Evolutionary conservation across 2,329 filamentous ascomycete species (phyloP).

Genomic region (Rhynchosporium graminicola): DNA sequence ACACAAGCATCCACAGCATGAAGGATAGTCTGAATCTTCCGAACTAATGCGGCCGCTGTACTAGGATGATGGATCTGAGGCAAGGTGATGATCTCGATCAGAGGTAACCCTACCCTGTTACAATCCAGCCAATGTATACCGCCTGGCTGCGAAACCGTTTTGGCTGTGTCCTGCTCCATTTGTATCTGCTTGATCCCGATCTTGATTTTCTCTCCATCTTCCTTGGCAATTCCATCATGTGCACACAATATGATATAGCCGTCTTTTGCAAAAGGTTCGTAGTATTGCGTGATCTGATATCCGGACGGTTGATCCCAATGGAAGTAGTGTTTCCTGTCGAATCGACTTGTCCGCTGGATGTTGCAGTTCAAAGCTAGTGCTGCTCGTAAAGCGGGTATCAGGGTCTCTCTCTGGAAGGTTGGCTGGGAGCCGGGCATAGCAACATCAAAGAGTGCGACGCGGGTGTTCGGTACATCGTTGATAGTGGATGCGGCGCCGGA

Average conservation of each 20-base stretch:
- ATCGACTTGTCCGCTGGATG: constrained; percentile 75
- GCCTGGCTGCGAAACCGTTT: constrained; percentile 78
- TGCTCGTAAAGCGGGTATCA: constrained; percentile 88
- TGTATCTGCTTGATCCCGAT: constrained; percentile 93
- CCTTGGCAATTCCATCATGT: constrained; percentile 76
- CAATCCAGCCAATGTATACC: constrained; percentile 83
- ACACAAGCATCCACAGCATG: constrained; percentile 82
- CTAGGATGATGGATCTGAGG: constrained; percentile 85
- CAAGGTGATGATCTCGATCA: constrained; percentile 93
- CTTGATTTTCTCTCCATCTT: constrained; percentile 68
- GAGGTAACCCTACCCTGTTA: constrained; percentile 85
- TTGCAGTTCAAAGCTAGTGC: constrained; percentile 81
- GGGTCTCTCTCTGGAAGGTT: constrained; percentile 75
- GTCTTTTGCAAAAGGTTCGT: constrained; percentile 68
- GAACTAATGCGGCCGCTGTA: constrained; percentile 84
- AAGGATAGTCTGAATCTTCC: constrained; percentile 82
- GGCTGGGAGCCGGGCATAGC: constrained; percentile 90
- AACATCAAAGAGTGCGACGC: constrained; percentile 85
- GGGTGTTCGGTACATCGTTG: constrained; percentile 75
- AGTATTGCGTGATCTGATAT: constrained; percentile 98
- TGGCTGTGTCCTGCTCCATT: constrained; percentile 97
- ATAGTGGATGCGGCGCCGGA: constrained; percentile 68
- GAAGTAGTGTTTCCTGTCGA: constrained; percentile 98
- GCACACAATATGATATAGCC: constrained; percentile 70
- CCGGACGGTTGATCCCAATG: constrained; percentile 97